Percentiles rank a stretch among this genome's conserved stretches.
Evolutionary conservation across 257 asterid genomes (phyloP).

Genomic region (Capsicum pubescens): DNA sequence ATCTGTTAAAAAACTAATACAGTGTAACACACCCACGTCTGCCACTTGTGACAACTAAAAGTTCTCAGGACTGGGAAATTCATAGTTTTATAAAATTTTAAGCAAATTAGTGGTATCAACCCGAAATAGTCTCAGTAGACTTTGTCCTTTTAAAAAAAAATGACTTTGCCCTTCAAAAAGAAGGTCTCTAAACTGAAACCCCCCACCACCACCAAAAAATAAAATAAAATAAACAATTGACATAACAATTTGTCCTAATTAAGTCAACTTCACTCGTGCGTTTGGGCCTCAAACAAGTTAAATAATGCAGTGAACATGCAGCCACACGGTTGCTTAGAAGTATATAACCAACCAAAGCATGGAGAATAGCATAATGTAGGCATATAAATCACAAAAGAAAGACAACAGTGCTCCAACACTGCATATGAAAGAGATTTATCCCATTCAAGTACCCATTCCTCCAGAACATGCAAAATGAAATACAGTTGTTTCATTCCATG

Average conservation of each 20-base stretch:
- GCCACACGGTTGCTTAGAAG: constrained; percentile 27
- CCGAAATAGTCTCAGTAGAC: background rate
- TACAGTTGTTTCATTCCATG: background rate
- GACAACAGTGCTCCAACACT: background rate
- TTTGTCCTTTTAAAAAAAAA: background rate
- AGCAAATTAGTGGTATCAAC: background rate
- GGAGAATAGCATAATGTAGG: constrained; percentile 7
- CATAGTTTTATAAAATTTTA: background rate
- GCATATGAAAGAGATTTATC: background rate
- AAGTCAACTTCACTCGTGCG: constrained; percentile 25
- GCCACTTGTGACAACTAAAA: background rate
- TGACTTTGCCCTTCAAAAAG: background rate
- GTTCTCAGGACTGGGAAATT: background rate
- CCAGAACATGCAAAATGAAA: constrained; percentile 9
- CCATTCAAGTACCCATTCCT: constrained; percentile 25
- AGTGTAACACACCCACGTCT: constrained; percentile 15
- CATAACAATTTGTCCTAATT: background rate
- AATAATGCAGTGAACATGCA: constrained; percentile 15
- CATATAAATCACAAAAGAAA: background rate
- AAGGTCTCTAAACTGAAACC: background rate
- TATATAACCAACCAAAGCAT: constrained; percentile 1
- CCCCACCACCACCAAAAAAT: too few relatives aligned
- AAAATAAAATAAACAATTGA: background rate
- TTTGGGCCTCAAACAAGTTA: background rate
- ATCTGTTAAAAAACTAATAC: background rate